phyloP scores from a whole-genome alignment of 1,139 yeast species.

The Protomyces pachydermus region DNA sequence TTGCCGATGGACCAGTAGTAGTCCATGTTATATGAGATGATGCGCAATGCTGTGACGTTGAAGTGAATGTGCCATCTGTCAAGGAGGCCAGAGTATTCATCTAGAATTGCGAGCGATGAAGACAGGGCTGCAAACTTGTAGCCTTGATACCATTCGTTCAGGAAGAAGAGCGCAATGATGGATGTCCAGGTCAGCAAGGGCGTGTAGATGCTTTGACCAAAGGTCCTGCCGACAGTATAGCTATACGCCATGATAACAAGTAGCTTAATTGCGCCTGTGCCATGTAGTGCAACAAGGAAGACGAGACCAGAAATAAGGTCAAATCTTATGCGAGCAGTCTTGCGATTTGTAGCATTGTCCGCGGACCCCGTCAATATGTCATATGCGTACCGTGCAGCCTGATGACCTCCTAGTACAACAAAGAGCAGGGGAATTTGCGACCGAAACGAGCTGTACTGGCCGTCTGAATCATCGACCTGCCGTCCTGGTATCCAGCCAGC shows the following conservation, averaged over 20 bases:
- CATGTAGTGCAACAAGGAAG: conserved; percentile 74
- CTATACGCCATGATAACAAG: conserved; percentile 53
- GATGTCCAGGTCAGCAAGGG: conserved; percentile 59
- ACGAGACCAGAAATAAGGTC: conserved; percentile 68
- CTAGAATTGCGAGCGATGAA: conserved; percentile 41
- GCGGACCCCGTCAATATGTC: conserved; percentile 2
- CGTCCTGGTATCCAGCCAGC: conserved; percentile 50
- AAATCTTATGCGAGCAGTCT: conserved; percentile 48
- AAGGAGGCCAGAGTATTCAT: conserved; percentile 56
- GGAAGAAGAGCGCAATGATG: conserved; percentile 67
- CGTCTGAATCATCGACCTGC: conserved; percentile 67
- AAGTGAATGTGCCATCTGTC: conserved; percentile 93
- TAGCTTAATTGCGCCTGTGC: conserved; percentile 62
- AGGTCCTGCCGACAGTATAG: conserved; percentile 50
- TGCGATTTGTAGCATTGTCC: not conserved
- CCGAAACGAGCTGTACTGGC: conserved; percentile 82
- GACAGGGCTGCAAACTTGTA: conserved; percentile 48
- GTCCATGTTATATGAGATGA: conserved; percentile 79
- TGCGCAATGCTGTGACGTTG: conserved; percentile 78
- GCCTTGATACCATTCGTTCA: conserved; percentile 64
- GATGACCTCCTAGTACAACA: conserved; percentile 54
- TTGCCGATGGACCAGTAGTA: conserved; percentile 39
- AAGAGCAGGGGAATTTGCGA: conserved; percentile 64
- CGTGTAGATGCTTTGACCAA: conserved; percentile 33
- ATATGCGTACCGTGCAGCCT: conserved; percentile 45